Evolutionary conservation across 441 rosid species (phyloP).

Genomic region (Capsella rubella): DNA sequence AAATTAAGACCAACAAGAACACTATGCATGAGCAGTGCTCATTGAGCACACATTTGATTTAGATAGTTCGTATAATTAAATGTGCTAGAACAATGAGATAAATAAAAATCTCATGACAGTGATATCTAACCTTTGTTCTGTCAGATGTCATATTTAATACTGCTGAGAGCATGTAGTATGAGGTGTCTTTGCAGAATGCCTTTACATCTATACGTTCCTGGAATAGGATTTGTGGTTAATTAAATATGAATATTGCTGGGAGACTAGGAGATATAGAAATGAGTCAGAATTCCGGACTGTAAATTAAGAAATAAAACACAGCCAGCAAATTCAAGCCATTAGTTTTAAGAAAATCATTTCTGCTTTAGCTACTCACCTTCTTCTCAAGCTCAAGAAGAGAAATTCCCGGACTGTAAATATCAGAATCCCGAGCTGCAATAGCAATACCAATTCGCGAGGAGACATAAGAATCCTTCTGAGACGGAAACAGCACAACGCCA

Average conservation of each 20-base stretch:
- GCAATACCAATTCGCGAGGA: constrained; percentile 87
- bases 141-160: constrained; percentile 87
- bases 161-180: constrained; percentile 92
- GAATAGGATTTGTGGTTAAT: constrained; percentile 39
- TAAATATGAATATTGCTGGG: constrained; percentile 21
- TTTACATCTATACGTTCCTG: constrained; percentile 96
- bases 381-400: constrained; percentile 98
- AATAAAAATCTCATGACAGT: constrained; percentile 27
- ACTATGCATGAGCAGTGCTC: constrained; percentile 7
- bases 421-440: constrained; percentile 84
- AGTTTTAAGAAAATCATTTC: constrained; percentile 20
- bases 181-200: constrained; percentile 82
- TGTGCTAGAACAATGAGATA: constrained; percentile 23
- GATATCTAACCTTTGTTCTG: constrained; percentile 87
- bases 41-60: constrained; percentile 17
- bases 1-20: constrained; percentile 27
- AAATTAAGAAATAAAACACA: neutral
- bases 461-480: constrained; percentile 85
- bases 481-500: constrained; percentile 70
- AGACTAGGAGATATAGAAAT: constrained; percentile 21
- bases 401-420: constrained; percentile 88
- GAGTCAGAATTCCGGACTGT: constrained; percentile 14
- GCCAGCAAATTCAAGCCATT: constrained; percentile 29
- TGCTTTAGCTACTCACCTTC: constrained; percentile 64
- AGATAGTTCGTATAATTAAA: constrained; percentile 29